Conservation (phyloP, 1,284 basidiomycete genomes). For the Ustilago esculenta region DNA sequence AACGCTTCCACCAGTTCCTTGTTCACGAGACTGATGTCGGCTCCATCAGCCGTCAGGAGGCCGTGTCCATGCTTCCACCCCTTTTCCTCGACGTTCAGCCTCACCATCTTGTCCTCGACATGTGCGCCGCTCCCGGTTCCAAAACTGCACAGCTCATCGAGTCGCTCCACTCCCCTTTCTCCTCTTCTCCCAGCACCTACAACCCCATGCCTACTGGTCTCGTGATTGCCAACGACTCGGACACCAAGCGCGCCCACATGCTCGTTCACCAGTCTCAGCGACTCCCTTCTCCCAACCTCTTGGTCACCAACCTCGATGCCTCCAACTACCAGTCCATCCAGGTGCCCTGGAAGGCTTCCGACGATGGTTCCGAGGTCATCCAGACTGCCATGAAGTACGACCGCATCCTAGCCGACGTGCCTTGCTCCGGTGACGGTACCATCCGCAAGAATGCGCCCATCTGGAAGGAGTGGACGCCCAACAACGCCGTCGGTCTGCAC, state of each 20-base stretch:
- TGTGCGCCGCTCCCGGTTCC: slow-evolving; percentile 99
- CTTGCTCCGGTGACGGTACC: slow-evolving; percentile 97
- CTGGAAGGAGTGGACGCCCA: slow-evolving; percentile 90
- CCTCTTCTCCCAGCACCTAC: slow-evolving; percentile 55
- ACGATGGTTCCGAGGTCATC: slow-evolving; percentile 34
- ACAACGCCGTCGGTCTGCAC: slow-evolving; percentile 91
- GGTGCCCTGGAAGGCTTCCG: slow-evolving; percentile 54
- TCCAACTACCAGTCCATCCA: slow-evolving; percentile 76
- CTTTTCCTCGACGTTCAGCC: slow-evolving; percentile 88
- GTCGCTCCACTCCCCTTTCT: slow-evolving; percentile 74
- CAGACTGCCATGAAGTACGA: slow-evolving; percentile 80
- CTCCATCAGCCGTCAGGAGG: slow-evolving; percentile 95
- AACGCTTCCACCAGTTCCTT: slow-evolving; percentile 93
- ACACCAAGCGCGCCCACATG: slow-evolving; percentile 93
- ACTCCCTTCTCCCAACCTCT: slow-evolving; percentile 87
- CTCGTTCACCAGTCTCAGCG: slow-evolving; percentile 97
- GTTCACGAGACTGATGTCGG: slow-evolving; percentile 99
- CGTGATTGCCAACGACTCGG: slow-evolving; percentile 88
- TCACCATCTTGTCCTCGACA: slow-evolving; percentile 75
- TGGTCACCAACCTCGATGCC: slow-evolving; percentile 96
- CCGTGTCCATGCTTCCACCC: slow-evolving; percentile 98
- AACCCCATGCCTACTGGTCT: slow-evolving; percentile 72
- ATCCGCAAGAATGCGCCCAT: slow-evolving; percentile 93
- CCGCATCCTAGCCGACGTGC: slow-evolving; percentile 94
- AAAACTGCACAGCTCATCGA: slow-evolving; percentile 95